A percentile compares a stretch with the other conserved stretches of the same genome.
These are phyloP conservation scores for Talaromyces adpressus DNA, from an alignment of 495 filamentous ascomycete species.

Conservation along the genomic window DNA sequence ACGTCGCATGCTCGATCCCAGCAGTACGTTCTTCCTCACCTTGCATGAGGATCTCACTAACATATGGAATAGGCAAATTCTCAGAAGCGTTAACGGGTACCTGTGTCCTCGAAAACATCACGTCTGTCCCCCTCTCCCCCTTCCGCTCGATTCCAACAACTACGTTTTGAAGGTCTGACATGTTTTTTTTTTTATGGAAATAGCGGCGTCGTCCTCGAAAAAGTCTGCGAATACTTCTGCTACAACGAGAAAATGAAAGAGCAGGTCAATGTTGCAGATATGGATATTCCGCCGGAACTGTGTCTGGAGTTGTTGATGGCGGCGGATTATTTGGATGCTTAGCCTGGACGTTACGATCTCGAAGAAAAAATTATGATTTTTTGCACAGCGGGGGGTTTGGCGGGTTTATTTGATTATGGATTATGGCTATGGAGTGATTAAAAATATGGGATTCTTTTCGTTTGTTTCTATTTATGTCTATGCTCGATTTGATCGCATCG, in stretches of 20 bases:
- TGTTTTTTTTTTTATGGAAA: not conserved
- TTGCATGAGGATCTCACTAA: not conserved
- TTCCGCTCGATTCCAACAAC: too few relatives aligned
- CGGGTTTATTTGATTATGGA: not conserved
- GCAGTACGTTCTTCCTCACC: conserved; percentile 44
- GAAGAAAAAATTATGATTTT: conserved; percentile 17
- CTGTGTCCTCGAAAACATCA: conserved; percentile 65
- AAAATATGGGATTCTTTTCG: not conserved
- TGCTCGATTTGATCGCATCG: not conserved
- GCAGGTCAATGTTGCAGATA: conserved; percentile 73
- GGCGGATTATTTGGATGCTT: conserved; percentile 63
- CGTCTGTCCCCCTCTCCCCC: conserved; percentile 38
- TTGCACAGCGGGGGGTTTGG: not conserved
- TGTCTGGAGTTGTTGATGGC: conserved; percentile 77
- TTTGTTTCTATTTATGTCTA: not conserved
- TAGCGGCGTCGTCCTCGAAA: conserved; percentile 79
- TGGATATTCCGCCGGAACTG: conserved; percentile 74
- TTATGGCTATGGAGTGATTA: not conserved
- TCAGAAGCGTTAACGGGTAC: conserved; percentile 58
- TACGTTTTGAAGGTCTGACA: not conserved
- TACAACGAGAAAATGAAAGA: conserved; percentile 81
- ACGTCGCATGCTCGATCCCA: conserved; percentile 75
- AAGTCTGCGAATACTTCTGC: conserved; percentile 86
- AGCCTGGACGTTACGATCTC: conserved; percentile 17
- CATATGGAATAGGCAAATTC: conserved; percentile 51